These are phyloP conservation scores for Colletotrichum spaethianum DNA, from an alignment of 2,329 filamentous ascomycete species.

Conservation along the genomic window DNA sequence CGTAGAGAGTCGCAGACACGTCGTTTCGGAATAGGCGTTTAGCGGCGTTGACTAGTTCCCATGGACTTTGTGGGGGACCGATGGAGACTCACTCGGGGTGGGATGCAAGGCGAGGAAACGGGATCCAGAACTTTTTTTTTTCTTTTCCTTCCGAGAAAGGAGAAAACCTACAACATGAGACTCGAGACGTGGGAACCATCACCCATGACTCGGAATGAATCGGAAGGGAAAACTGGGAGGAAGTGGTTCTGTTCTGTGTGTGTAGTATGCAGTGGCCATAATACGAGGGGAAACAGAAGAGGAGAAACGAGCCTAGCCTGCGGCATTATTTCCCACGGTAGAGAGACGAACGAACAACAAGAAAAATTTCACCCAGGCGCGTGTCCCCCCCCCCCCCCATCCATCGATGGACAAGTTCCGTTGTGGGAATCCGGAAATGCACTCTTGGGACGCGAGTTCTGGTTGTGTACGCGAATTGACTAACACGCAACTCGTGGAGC, in stretches of 20 bases:
- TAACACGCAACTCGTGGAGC: slow-evolving; percentile 21
- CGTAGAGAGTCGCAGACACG: not conserved
- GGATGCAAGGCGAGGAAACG: not conserved
- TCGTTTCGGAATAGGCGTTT: slow-evolving; percentile 29
- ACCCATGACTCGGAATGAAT: slow-evolving; percentile 20
- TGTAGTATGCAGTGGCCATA: slow-evolving; percentile 27
- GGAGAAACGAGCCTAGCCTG: slow-evolving; percentile 21
- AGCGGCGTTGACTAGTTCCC: slow-evolving; percentile 5
- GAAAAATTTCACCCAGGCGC: too few relatives aligned
- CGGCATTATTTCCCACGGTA: slow-evolving; percentile 30
- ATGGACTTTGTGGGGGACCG: not conserved
- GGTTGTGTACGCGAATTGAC: slow-evolving; percentile 30
- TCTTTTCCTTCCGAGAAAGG: too few relatives aligned
- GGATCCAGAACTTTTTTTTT: not conserved
- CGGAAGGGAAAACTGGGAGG: slow-evolving; percentile 23
- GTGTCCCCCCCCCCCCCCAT: too few relatives aligned
- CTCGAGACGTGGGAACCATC: slow-evolving; percentile 9
- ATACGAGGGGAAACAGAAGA: slow-evolving; percentile 20
- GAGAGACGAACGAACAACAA: not conserved
- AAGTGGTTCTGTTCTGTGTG: slow-evolving; percentile 18
- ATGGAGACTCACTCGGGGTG: not conserved
- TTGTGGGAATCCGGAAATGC: slow-evolving; percentile 26
- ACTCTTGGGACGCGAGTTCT: not conserved
- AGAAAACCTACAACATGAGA: slow-evolving; percentile 1
- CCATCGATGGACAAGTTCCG: slow-evolving; percentile 37